Evolutionary conservation across 768 basidiomycete species (phyloP), one percentile per base, ranked within the genome.

Genomic region (Agrocybe praecox): DNA sequence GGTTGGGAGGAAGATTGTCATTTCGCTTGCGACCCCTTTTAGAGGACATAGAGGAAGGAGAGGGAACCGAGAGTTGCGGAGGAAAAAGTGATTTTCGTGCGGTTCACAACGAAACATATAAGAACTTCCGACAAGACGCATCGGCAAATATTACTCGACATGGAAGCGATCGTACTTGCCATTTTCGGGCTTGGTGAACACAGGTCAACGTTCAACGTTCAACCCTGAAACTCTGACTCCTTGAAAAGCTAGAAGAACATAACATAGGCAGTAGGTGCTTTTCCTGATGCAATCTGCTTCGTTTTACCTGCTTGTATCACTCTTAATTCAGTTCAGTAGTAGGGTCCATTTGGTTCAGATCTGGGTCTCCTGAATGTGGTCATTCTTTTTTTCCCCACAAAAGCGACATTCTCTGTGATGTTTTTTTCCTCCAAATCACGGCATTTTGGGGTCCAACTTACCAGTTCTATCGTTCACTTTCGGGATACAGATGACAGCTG

Each of bases 1-100:
- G 85, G 65, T 89, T 89, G 4, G 88, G 88, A 56, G 89, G 88
- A 46, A 90, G 82, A 65, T 83, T 87, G 71, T 90, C 87, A 72
- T 90, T 89, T 69, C 91, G 79, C 67, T 93, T 93, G 66, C 92
- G 84, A 59, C 92, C 92, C 66, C 92, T 87, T 76, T 92, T 94
- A 60, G 90, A 92, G 65, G 90, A 92, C 89, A 90, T 92, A 55
- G 66, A 62, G 69, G 65, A 61, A 53, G 36, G 63, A 68, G 67
- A 65, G 64, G 36, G 67, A 65, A 67, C 59, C 64, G 67, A 65
- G 62, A 59, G 61, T 57, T 58, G 62, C 67, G 67, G 65, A 68
- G 49, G 61, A 65, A 67, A 61, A 48, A 51, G 53, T 47, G 46
- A 45, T 60, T 60, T 49, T 32, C 54, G 52, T 54, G 46, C 44